A percentile compares a stretch with the other conserved stretches of the same genome.
Conservation (phyloP, 2,329 filamentous ascomycete genomes). For the Aspergillus persii region DNA sequence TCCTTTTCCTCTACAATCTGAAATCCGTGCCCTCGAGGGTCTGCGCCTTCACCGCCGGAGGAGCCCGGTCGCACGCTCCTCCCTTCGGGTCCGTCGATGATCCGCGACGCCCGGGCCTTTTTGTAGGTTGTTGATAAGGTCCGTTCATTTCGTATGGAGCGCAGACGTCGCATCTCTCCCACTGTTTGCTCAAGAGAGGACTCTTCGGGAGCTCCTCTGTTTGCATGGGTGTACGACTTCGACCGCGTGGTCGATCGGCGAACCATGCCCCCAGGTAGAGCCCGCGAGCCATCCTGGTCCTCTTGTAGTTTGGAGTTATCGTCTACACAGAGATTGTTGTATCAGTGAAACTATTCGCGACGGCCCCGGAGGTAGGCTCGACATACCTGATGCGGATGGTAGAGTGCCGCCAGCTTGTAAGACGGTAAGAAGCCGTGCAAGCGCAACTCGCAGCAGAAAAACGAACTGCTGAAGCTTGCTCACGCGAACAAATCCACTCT, state of each 20-base stretch:
- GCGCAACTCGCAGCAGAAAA: conserved; percentile 84
- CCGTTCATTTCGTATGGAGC: conserved; percentile 91
- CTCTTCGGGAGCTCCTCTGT: conserved; percentile 58
- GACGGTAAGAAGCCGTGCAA: conserved; percentile 84
- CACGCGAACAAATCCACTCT: conserved; percentile 68
- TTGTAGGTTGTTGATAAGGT: conserved; percentile 90
- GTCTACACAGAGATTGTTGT: conserved; percentile 46
- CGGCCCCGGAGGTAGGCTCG: not conserved
- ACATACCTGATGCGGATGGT: conserved; percentile 64
- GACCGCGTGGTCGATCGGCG: conserved; percentile 67
- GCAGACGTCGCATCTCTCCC: conserved; percentile 86
- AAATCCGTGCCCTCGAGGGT: conserved; percentile 58
- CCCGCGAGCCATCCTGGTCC: conserved; percentile 61
- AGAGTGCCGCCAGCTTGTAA: conserved; percentile 79
- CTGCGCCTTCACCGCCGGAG: conserved; percentile 59
- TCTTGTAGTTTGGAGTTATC: conserved; percentile 68
- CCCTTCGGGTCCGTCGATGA: conserved; percentile 84
- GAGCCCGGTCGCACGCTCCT: conserved; percentile 67
- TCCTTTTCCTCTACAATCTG: conserved; percentile 80
- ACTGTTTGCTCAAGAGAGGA: conserved; percentile 91
- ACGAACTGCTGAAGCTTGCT: conserved; percentile 92
- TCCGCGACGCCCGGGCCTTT: conserved; percentile 83
- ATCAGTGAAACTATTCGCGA: not conserved
- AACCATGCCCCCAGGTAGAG: conserved; percentile 49
- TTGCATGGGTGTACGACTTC: conserved; percentile 67